These are phyloP conservation scores for Piper longum DNA, from an alignment of 164 flowering plant genomes.

Conservation along the genomic window DNA sequence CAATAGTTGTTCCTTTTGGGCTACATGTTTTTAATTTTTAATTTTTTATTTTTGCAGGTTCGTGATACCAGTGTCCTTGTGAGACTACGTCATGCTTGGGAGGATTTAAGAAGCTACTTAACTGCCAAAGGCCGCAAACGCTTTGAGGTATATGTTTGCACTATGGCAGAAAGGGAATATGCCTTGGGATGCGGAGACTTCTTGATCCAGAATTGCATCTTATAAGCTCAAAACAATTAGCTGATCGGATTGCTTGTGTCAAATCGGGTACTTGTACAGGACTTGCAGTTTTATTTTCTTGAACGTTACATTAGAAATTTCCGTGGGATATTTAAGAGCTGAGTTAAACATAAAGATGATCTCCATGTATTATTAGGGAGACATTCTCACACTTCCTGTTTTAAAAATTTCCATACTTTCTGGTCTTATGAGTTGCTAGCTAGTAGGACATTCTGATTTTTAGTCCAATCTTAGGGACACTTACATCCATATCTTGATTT, in stretches of 20 bases:
- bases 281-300: neutral
- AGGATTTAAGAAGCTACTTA: conserved; percentile 81
- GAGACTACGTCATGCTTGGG: conserved; percentile 96
- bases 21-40: neutral
- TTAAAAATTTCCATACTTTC: neutral
- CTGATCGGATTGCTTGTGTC: conserved; percentile 83
- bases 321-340: too few relatives aligned
- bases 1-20: neutral
- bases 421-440: too few relatives aligned
- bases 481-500: too few relatives aligned
- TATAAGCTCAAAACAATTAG: conserved; percentile 54
- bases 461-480: too few relatives aligned
- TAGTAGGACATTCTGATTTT: too few relatives aligned
- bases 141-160: conserved; percentile 97
- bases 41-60: conserved; percentile 23
- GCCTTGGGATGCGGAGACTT: conserved; percentile 99
- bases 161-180: conserved; percentile 99
- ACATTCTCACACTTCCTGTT: neutral
- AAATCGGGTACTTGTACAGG: conserved; percentile 44
- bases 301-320: neutral
- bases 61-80: conserved; percentile 99
- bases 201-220: conserved; percentile 86
- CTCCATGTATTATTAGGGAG: too few relatives aligned
- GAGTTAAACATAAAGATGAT: too few relatives aligned
- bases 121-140: conserved; percentile 90